A percentile compares a stretch with the other conserved stretches of the same genome.
Conservation (phyloP, 257 asterid species). For the Gentiana dahurica region DNA sequence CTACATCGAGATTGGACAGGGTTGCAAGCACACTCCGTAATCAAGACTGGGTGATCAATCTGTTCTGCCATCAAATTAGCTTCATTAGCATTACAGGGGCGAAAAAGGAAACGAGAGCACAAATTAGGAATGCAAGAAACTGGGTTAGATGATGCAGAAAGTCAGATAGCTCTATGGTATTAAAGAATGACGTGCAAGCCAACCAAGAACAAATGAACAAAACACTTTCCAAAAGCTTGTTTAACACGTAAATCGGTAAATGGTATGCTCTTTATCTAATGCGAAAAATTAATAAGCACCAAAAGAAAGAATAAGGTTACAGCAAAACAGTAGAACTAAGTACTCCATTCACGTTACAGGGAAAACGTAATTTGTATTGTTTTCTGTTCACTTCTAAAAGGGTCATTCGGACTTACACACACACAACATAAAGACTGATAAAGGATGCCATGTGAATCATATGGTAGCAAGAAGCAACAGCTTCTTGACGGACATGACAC, state of each 20-base stretch:
- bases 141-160: neutral
- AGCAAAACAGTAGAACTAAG: neutral
- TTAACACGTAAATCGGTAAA: neutral
- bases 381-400: too few species aligned
- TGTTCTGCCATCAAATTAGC: constrained; percentile 41
- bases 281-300: neutral
- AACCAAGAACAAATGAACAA: too few species aligned
- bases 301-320: neutral
- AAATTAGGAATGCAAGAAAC: neutral
- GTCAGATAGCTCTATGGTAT: neutral
- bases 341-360: neutral
- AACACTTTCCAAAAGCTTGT: neutral
- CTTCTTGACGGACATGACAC: neutral
- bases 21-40: constrained; percentile 93
- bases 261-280: neutral
- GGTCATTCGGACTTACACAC: too few species aligned
- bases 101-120: neutral
- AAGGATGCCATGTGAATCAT: neutral
- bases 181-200: too few species aligned
- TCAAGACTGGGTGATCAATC: constrained; percentile 91
- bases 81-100: constrained; percentile 11
- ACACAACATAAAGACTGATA: too few species aligned
- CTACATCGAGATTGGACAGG: constrained; percentile 93
- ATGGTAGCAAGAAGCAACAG: neutral
- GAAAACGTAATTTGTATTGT: neutral